Conservation (phyloP, 345 rosid genomes). For the Euphorbia pulcherrima region DNA sequence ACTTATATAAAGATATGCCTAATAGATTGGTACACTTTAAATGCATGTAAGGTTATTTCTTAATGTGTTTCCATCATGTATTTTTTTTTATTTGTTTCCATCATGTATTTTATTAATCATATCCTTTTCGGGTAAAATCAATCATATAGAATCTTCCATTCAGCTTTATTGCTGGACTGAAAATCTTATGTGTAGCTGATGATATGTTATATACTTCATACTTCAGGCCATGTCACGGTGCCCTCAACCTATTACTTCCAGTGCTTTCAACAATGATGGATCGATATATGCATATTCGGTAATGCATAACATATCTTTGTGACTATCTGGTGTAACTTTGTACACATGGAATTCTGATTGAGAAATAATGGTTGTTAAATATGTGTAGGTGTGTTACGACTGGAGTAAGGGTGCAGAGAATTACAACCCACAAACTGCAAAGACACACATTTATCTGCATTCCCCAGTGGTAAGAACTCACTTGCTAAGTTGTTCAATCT, state of each 20-base stretch:
- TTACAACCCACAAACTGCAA: slow-evolving; percentile 71
- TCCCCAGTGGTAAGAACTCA: slow-evolving; percentile 46
- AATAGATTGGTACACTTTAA: neutral
- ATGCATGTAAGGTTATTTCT: neutral
- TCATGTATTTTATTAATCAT: neutral
- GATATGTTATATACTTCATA: slow-evolving; percentile 7
- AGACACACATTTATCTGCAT: slow-evolving; percentile 55
- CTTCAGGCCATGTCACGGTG: slow-evolving; percentile 90
- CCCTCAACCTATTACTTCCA: slow-evolving; percentile 78
- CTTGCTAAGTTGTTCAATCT: neutral
- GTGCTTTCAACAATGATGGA: slow-evolving; percentile 91
- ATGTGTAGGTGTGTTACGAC: slow-evolving; percentile 75
- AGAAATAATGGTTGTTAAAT: neutral
- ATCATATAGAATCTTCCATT: neutral
- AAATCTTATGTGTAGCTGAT: neutral
- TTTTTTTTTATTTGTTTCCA: neutral
- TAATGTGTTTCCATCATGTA: neutral
- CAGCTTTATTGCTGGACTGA: neutral
- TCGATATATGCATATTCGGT: slow-evolving; percentile 91
- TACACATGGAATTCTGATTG: neutral
- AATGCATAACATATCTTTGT: slow-evolving; percentile 13
- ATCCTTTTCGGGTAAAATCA: neutral
- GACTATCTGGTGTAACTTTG: neutral
- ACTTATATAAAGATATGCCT: neutral
- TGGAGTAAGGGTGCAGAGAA: slow-evolving; percentile 93